A percentile compares a stretch with the other conserved stretches of the same genome.
Evolutionary conservation across 345 rosid genomes (phyloP).

Genomic region (Brassica incana): DNA sequence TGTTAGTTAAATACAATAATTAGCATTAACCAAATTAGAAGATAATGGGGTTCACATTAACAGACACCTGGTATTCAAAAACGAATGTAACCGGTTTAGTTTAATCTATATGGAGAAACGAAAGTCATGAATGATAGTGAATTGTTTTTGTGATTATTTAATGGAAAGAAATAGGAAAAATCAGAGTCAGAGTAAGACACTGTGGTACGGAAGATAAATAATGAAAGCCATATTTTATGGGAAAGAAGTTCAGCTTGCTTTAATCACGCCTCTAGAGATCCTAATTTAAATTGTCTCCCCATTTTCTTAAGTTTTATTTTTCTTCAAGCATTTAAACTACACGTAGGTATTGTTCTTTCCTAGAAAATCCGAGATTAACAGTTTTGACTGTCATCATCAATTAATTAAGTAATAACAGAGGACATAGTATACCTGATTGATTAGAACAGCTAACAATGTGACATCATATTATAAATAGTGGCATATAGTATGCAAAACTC

Average conservation of each 20-base stretch:
- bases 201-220: slow-evolving; percentile 38
- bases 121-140: slow-evolving; percentile 19
- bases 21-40: slow-evolving; percentile 16
- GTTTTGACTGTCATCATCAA: neutral
- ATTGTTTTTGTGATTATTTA: slow-evolving; percentile 18
- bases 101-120: slow-evolving; percentile 8
- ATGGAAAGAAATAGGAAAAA: slow-evolving; percentile 7
- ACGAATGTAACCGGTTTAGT: slow-evolving; percentile 36
- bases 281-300: slow-evolving; percentile 5
- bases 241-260: slow-evolving; percentile 37
- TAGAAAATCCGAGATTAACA: neutral
- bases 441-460: neutral
- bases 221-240: slow-evolving; percentile 42
- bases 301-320: neutral
- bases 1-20: neutral
- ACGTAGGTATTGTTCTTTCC: neutral
- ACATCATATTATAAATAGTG: neutral
- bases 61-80: slow-evolving; percentile 31
- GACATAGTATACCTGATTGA: neutral
- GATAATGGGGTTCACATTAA: slow-evolving; percentile 40
- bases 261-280: slow-evolving; percentile 35
- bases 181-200: slow-evolving; percentile 41
- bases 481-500: neutral
- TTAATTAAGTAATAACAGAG: neutral
- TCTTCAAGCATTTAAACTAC: neutral